Conservation (phyloP, 2,329 filamentous ascomycete genomes). For the Mycosphaerella sp. region DNA sequence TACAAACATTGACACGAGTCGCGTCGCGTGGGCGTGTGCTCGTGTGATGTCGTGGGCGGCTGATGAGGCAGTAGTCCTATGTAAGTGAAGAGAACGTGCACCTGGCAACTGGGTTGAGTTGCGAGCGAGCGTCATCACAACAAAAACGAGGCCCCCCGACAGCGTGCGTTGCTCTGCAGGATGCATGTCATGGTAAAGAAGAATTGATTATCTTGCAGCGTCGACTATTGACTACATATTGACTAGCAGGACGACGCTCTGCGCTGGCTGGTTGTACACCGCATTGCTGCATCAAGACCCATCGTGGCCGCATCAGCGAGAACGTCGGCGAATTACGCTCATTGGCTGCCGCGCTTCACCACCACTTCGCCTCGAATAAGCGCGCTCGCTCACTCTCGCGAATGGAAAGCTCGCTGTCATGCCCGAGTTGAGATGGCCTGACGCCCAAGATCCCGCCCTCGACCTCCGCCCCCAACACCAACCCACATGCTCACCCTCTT, state of each 20-base stretch:
- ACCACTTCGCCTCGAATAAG: too few relatives aligned
- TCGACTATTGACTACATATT: too few relatives aligned
- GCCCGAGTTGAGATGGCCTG: constrained; percentile 4
- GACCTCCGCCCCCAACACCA: neutral
- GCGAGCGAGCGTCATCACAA: neutral
- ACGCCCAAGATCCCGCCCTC: neutral
- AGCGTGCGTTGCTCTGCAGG: too few relatives aligned
- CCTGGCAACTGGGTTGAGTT: neutral
- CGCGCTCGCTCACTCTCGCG: too few relatives aligned
- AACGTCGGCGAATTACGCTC: too few relatives aligned
- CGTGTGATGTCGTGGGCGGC: neutral
- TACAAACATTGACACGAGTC: neutral
- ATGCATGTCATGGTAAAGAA: too few relatives aligned
- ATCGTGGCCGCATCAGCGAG: too few relatives aligned
- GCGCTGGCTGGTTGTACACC: too few relatives aligned
- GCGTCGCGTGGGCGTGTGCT: neutral
- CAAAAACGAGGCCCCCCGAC: neutral
- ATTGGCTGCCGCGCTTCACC: neutral
- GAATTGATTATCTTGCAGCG: too few relatives aligned
- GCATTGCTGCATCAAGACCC: too few relatives aligned
- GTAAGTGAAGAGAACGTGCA: neutral
- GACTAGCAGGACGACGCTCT: too few relatives aligned
- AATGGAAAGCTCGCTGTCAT: neutral
- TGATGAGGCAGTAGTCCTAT: neutral
- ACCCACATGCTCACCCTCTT: neutral